phyloP scores from a whole-genome alignment of 768 basidiomycete species.

The Udeniomyces megalosporus region DNA sequence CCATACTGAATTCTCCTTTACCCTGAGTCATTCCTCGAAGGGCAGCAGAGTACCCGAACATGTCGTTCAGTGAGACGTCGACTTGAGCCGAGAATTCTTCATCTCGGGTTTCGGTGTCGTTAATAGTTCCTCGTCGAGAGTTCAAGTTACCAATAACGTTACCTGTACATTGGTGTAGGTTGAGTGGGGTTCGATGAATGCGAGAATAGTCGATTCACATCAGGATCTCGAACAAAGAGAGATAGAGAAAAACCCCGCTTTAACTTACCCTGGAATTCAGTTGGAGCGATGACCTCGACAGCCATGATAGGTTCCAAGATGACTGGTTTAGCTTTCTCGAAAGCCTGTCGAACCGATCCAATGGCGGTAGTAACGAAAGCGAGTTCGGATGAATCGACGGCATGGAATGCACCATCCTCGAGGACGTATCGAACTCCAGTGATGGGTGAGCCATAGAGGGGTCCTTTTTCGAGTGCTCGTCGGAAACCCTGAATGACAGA shows the following conservation, averaged over 20 bases:
- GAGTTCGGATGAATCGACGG: slow-evolving; percentile 89
- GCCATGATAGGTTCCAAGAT: slow-evolving; percentile 98
- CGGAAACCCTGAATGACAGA: slow-evolving; percentile 73
- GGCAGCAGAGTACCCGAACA: slow-evolving; percentile 94
- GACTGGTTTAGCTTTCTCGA: slow-evolving; percentile 54
- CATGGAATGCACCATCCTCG: slow-evolving; percentile 80
- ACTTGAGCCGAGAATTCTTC: slow-evolving; percentile 87
- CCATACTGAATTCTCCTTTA: slow-evolving; percentile 78
- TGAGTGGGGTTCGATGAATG: background rate
- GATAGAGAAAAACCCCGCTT: background rate
- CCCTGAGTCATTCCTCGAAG: slow-evolving; percentile 89
- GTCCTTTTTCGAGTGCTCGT: slow-evolving; percentile 82
- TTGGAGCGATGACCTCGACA: slow-evolving; percentile 88
- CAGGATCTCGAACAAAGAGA: background rate
- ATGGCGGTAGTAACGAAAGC: slow-evolving; percentile 84
- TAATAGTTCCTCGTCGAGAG: slow-evolving; percentile 75
- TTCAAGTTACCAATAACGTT: slow-evolving; percentile 89
- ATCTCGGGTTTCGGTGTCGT: slow-evolving; percentile 89
- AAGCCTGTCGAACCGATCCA: slow-evolving; percentile 83
- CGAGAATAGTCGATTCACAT: background rate
- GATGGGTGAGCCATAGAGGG: slow-evolving; percentile 72
- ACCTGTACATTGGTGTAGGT: slow-evolving; percentile 38
- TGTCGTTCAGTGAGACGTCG: slow-evolving; percentile 89
- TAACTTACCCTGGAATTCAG: slow-evolving; percentile 68
- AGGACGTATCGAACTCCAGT: slow-evolving; percentile 72